phyloP scores from a whole-genome alignment of 768 basidiomycete genomes.

The Russula sp. region DNA sequence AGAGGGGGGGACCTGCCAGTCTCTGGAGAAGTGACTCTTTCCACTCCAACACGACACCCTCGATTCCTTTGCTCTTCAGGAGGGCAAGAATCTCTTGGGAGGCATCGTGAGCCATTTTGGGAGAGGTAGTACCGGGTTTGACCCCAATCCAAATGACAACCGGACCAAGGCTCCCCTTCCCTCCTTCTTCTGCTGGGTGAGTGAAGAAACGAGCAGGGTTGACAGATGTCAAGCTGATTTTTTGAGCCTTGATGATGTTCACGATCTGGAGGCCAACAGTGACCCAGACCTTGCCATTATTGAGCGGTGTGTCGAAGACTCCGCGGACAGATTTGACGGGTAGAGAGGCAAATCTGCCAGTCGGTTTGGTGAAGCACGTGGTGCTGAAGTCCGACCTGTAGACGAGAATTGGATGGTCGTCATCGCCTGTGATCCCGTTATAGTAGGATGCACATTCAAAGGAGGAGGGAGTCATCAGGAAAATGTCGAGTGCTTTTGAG shows the following conservation, averaged over 20 bases:
- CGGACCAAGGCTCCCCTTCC: constrained; percentile 2
- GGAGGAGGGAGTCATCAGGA: too few species aligned
- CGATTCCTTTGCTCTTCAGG: neutral
- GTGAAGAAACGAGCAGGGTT: constrained; percentile 6
- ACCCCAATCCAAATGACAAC: constrained; percentile 14
- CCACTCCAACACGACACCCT: constrained; percentile 19
- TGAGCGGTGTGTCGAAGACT: neutral
- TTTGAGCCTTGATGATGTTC: constrained; percentile 3
- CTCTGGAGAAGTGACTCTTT: constrained; percentile 5
- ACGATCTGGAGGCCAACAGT: constrained; percentile 8
- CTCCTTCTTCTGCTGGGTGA: neutral
- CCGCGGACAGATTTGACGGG: neutral
- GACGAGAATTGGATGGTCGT: too few species aligned
- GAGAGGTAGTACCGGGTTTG: constrained; percentile 4
- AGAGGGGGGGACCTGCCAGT: neutral
- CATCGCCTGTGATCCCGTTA: neutral
- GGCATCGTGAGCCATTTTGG: constrained; percentile 11
- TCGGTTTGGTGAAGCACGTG: neutral
- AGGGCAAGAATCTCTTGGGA: constrained; percentile 10
- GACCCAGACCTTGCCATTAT: constrained; percentile 3
- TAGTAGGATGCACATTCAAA: neutral
- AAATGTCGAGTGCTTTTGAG: too few species aligned
- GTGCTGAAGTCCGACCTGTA: neutral
- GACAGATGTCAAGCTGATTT: constrained; percentile 1
- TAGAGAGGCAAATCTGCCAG: neutral